A percentile compares a stretch with the other conserved stretches of the same genome.
These are phyloP conservation scores for Theileria orientalis DNA, from an alignment of 169 alveolate species.

Conservation along the genomic window DNA sequence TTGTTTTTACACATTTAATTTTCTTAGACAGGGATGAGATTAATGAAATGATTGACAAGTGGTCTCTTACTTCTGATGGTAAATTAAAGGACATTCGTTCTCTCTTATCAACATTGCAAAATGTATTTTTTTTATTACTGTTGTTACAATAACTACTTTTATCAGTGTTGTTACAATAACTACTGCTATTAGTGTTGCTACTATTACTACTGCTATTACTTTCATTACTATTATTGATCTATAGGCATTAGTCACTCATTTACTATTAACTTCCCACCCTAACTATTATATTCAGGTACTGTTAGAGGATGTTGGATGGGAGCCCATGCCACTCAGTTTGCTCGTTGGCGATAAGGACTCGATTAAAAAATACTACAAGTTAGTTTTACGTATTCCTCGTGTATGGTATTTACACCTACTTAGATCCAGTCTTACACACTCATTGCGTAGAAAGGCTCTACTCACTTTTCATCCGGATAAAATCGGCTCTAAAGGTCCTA, in stretches of 20 bases:
- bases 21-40: constrained; percentile 35
- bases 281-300: constrained; percentile 44
- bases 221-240: too few relatives aligned
- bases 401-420: too few relatives aligned
- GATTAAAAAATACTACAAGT: constrained; percentile 75
- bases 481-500: constrained; percentile 10
- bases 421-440: too few relatives aligned
- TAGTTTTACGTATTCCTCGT: constrained; percentile 34
- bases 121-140: constrained; percentile 51
- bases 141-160: too few relatives aligned
- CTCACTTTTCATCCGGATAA: constrained; percentile 65
- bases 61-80: constrained; percentile 74
- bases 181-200: too few relatives aligned
- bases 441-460: constrained; percentile 56
- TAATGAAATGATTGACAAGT: constrained; percentile 58
- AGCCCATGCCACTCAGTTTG: constrained; percentile 77
- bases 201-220: too few relatives aligned
- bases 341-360: constrained; percentile 67
- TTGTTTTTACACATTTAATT: neutral
- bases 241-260: too few relatives aligned
- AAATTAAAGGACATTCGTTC: constrained; percentile 79
- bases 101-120: constrained; percentile 78
- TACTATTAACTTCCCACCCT: too few relatives aligned
- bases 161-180: too few relatives aligned
- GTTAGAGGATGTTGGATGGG: constrained; percentile 83